Evolutionary conservation across 2,329 filamentous ascomycete genomes (phyloP).

Genomic region (Plectosphaerella sp.): DNA sequence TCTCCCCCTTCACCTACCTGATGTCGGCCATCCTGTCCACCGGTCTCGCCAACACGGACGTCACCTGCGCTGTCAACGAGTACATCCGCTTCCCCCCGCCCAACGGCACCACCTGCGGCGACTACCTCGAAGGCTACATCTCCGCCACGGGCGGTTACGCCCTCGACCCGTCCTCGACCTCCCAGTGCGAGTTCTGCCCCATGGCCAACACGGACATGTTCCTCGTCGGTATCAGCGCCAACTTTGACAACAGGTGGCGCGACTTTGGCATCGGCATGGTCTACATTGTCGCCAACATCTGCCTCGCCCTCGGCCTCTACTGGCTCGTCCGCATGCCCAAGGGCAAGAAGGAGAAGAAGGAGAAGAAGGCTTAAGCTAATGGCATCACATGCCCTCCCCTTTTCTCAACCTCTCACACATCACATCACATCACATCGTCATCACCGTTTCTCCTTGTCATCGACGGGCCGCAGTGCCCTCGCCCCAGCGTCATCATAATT

Average conservation of each 20-base stretch:
- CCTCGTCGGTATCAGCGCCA: constrained; percentile 33
- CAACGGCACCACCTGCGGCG: neutral
- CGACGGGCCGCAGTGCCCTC: no score
- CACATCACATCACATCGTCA: no score
- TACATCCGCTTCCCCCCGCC: neutral
- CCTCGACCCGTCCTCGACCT: constrained; percentile 2
- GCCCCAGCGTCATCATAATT: no score
- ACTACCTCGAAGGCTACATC: neutral
- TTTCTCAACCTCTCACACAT: no score
- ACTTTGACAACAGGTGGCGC: constrained; percentile 49
- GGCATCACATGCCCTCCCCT: no score
- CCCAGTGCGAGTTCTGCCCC: constrained; percentile 41
- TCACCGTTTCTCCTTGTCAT: no score
- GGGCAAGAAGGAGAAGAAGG: constrained; percentile 26
- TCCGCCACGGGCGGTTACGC: neutral
- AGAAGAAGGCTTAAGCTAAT: no score
- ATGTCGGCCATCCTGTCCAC: constrained; percentile 18
- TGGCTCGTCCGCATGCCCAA: constrained; percentile 40
- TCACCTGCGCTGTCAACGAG: neutral
- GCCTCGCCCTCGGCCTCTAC: constrained; percentile 44
- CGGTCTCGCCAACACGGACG: constrained; percentile 10
- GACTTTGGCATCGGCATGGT: constrained; percentile 54
- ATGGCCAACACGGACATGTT: constrained; percentile 34
- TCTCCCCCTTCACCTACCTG: constrained; percentile 49
- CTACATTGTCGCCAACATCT: constrained; percentile 49